These are phyloP conservation scores for Vitis hybrid DNA, from an alignment of 177 flowering plant genomes.

Conservation along the genomic window DNA sequence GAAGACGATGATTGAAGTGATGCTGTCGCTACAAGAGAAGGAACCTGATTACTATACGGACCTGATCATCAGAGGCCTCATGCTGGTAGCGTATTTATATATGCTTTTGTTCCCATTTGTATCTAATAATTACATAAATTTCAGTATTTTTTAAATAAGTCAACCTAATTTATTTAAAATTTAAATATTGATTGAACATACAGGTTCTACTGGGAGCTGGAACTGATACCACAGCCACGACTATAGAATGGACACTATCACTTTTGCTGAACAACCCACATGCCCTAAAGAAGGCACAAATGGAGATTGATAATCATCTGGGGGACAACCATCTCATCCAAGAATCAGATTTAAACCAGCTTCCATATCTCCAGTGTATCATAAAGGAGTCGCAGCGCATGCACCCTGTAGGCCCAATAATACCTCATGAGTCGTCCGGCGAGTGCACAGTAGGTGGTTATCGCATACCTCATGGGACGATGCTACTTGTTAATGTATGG, in stretches of 20 bases:
- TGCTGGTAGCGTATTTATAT: not conserved
- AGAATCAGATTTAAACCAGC: slow-evolving; percentile 9
- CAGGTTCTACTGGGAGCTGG: slow-evolving; percentile 12
- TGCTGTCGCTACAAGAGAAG: slow-evolving; percentile 6
- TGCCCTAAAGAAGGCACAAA: not conserved
- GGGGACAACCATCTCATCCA: slow-evolving; percentile 2
- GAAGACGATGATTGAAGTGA: slow-evolving; percentile 10
- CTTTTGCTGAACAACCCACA: no score
- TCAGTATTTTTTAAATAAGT: no score
- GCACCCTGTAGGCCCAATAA: slow-evolving; percentile 11
- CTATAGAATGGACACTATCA: not conserved
- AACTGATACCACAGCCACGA: slow-evolving; percentile 7
- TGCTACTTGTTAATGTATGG: slow-evolving; percentile 17
- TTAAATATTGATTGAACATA: no score
- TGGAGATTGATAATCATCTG: slow-evolving; percentile 11
- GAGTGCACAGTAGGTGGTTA: slow-evolving; percentile 16
- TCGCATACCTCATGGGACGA: slow-evolving; percentile 11
- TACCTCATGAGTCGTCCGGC: slow-evolving; percentile 14
- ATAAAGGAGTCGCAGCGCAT: slow-evolving; percentile 16
- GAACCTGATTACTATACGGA: slow-evolving; percentile 14
- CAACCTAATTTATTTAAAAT: not conserved
- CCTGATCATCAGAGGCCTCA: slow-evolving; percentile 1
- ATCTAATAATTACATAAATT: no score
- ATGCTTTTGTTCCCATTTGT: not conserved
- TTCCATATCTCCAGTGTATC: slow-evolving; percentile 7